These are phyloP conservation scores for Boletus sp. DNA, from an alignment of 768 basidiomycete species.

Conservation along the genomic window DNA sequence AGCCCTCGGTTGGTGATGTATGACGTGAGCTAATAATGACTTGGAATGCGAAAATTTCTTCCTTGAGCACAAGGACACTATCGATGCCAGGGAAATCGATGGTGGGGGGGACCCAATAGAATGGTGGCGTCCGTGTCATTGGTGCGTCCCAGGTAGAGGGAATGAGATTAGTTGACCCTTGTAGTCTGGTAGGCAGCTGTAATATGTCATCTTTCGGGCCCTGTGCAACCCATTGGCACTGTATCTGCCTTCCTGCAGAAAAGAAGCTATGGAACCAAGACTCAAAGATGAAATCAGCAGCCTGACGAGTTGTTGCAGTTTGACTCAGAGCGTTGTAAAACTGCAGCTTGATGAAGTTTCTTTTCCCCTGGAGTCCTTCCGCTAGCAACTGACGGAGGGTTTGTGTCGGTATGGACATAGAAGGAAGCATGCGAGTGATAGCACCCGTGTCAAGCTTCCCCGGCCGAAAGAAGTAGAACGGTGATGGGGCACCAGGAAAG, in stretches of 20 bases:
- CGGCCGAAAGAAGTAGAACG: background rate
- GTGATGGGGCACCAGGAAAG: background rate
- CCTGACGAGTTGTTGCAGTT: background rate
- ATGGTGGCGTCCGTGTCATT: background rate
- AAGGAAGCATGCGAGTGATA: background rate
- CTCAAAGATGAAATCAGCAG: background rate
- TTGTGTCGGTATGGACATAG: background rate
- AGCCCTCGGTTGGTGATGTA: background rate
- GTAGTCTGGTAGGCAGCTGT: background rate
- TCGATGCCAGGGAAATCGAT: background rate
- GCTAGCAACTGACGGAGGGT: background rate
- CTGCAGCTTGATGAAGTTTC: rapidly evolving
- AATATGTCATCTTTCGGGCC: no score
- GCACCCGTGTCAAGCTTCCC: no score
- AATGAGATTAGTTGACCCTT: no score
- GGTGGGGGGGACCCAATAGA: background rate
- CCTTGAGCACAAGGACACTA: background rate
- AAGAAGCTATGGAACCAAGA: no score
- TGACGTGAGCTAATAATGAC: rapidly evolving
- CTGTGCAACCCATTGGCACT: background rate
- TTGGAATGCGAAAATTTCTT: background rate
- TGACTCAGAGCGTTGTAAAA: background rate
- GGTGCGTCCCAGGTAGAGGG: background rate
- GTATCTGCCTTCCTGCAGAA: background rate
- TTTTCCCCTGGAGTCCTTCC: background rate